These are phyloP conservation scores for Tulasnella sp. DNA, from an alignment of 768 basidiomycete genomes.

Conservation along the genomic window DNA sequence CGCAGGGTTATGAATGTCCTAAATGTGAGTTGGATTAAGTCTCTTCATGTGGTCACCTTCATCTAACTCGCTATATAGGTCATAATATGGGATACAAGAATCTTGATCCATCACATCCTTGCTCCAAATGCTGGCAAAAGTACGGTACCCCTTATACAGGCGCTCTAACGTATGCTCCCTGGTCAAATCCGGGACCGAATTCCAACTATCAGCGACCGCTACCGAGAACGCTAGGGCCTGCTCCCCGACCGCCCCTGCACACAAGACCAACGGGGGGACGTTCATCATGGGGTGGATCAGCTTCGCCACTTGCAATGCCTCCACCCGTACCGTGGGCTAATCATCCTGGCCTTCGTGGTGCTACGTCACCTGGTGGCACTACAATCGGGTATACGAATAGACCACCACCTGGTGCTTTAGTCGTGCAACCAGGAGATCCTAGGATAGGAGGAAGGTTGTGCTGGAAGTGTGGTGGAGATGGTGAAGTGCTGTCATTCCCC, in stretches of 20 bases:
- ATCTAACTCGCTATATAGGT: conserved; percentile 31
- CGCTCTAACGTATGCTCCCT: conserved; percentile 42
- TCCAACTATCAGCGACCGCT: conserved; percentile 31
- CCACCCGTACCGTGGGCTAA: conserved; percentile 14
- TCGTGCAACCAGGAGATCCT: conserved; percentile 53
- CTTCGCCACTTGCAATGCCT: background rate
- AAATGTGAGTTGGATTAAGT: conserved; percentile 43
- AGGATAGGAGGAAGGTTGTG: conserved; percentile 55
- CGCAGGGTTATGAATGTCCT: conserved; percentile 42
- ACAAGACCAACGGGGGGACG: background rate
- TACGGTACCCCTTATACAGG: conserved; percentile 50
- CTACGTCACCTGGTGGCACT: background rate
- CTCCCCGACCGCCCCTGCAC: background rate
- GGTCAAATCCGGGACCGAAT: conserved; percentile 21
- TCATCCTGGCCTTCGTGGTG: background rate
- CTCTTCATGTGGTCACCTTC: background rate
- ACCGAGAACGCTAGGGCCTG: conserved; percentile 19
- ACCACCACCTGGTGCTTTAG: conserved; percentile 33
- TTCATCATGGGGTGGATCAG: background rate
- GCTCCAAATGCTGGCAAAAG: conserved; percentile 61
- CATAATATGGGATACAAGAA: conserved; percentile 63
- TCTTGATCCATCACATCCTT: conserved; percentile 51
- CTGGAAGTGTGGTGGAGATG: conserved; percentile 50
- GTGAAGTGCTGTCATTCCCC: conserved; percentile 38
- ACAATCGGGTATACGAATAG: background rate